Percentiles rank a stretch among this genome's conserved stretches.
Conservation (phyloP, 768 basidiomycete genomes). For the Mycena haematopus region DNA sequence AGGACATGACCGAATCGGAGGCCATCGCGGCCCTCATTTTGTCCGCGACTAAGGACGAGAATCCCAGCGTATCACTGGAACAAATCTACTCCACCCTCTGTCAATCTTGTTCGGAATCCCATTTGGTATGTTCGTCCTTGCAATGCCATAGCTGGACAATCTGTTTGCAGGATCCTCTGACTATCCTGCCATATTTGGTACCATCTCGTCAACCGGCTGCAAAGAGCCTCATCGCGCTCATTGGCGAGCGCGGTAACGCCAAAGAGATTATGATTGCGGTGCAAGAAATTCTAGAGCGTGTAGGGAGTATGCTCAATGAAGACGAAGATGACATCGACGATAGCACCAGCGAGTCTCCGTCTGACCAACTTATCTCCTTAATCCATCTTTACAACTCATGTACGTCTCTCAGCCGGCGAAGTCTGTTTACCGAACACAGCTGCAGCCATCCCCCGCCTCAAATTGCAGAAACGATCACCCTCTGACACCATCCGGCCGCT, state of each 20-base stretch:
- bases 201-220: constrained; percentile 45
- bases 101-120: constrained; percentile 32
- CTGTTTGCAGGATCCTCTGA: constrained; percentile 51
- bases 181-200: constrained; percentile 48
- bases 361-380: constrained; percentile 44
- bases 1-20: constrained; percentile 18
- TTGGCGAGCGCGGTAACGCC: constrained; percentile 48
- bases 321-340: constrained; percentile 30
- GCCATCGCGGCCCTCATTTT: constrained; percentile 43
- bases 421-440: constrained; percentile 6
- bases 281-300: constrained; percentile 52
- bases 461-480: constrained; percentile 48
- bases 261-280: constrained; percentile 55
- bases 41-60: constrained; percentile 42
- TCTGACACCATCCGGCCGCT: constrained; percentile 50
- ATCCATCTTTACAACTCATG: constrained; percentile 48
- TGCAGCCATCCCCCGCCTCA: constrained; percentile 54
- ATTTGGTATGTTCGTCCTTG: constrained; percentile 30
- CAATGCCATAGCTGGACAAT: neutral
- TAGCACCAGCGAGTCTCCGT: constrained; percentile 30
- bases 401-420: constrained; percentile 31
- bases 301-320: constrained; percentile 36
- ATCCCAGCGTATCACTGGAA: constrained; percentile 36
- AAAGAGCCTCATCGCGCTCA: constrained; percentile 44
- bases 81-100: constrained; percentile 41